A percentile compares a stretch with the other conserved stretches of the same genome.
phyloP scores from a whole-genome alignment of 768 basidiomycete species.

The Boletus reticuloceps region DNA sequence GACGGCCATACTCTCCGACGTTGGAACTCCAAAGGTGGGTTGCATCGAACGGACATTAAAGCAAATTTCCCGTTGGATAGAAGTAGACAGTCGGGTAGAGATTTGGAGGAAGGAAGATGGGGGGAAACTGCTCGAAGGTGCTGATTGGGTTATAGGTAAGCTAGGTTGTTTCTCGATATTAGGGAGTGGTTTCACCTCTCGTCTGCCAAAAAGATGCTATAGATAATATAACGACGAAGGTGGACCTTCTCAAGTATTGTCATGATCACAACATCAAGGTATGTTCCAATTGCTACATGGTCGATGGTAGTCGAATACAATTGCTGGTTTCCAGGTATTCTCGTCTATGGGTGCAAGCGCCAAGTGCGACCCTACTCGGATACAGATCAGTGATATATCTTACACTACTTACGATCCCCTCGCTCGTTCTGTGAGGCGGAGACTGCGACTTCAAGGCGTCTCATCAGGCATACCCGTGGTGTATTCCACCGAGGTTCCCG shows the following conservation, averaged over 20 bases:
- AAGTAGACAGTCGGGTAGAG: constrained; percentile 81
- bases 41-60: constrained; percentile 68
- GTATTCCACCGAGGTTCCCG: constrained; percentile 92
- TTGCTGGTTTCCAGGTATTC: constrained; percentile 58
- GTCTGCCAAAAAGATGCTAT: constrained; percentile 71
- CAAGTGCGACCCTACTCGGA: constrained; percentile 90
- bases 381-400: constrained; percentile 95
- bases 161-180: not conserved
- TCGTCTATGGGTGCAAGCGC: constrained; percentile 97
- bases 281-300: not conserved
- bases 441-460: constrained; percentile 63
- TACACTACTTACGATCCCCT: constrained; percentile 91
- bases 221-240: constrained; percentile 96
- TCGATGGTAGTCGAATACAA: not conserved
- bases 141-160: constrained; percentile 92
- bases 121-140: constrained; percentile 68
- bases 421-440: constrained; percentile 83
- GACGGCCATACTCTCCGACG: constrained; percentile 82
- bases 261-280: constrained; percentile 78
- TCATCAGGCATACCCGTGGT: constrained; percentile 79
- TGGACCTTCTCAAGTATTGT: constrained; percentile 90
- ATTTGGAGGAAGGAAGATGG: constrained; percentile 87
- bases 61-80: constrained; percentile 78
- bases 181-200: constrained; percentile 3
- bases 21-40: constrained; percentile 89